These are phyloP conservation scores for Ogataea ganodermae DNA, from an alignment of 805 yeast species.

Conservation along the genomic window DNA sequence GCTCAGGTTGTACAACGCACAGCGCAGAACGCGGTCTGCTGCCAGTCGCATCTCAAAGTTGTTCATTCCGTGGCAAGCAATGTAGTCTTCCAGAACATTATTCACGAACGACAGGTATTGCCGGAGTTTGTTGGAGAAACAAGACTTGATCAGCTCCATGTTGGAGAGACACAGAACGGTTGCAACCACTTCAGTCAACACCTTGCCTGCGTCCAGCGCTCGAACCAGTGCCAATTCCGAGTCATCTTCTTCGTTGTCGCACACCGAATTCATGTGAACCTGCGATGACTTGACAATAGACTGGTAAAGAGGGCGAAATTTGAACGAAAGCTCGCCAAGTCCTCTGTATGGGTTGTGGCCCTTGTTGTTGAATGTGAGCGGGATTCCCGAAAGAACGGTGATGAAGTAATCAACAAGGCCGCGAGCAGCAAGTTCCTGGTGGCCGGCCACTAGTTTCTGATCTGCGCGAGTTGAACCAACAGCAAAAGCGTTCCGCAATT, in stretches of 20 bases:
- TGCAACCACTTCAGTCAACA: conserved; percentile 10
- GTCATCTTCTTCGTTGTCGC: background rate
- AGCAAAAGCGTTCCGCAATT: too few relatives aligned
- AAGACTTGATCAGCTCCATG: conserved; percentile 10
- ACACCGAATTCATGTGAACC: background rate
- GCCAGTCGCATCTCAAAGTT: conserved; percentile 6
- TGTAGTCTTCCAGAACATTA: conserved; percentile 6
- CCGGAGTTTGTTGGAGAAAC: conserved; percentile 7
- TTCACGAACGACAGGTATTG: conserved; percentile 8
- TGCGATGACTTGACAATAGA: conserved; percentile 11
- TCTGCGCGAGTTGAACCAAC: background rate
- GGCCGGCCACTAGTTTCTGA: background rate
- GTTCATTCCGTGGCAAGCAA: conserved; percentile 4
- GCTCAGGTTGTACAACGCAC: conserved; percentile 9
- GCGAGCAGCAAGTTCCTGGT: background rate
- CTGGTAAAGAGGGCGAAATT: conserved; percentile 10
- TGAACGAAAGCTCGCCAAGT: conserved; percentile 6
- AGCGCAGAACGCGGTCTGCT: conserved; percentile 7
- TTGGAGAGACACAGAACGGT: conserved; percentile 11
- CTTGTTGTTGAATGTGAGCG: conserved; percentile 12
- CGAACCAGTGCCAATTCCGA: background rate
- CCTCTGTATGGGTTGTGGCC: conserved; percentile 12
- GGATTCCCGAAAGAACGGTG: conserved; percentile 13
- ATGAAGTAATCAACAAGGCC: conserved; percentile 9
- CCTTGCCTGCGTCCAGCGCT: background rate